Conservation (phyloP, 345 rosid genomes). For the Nephelium lappaceum region DNA sequence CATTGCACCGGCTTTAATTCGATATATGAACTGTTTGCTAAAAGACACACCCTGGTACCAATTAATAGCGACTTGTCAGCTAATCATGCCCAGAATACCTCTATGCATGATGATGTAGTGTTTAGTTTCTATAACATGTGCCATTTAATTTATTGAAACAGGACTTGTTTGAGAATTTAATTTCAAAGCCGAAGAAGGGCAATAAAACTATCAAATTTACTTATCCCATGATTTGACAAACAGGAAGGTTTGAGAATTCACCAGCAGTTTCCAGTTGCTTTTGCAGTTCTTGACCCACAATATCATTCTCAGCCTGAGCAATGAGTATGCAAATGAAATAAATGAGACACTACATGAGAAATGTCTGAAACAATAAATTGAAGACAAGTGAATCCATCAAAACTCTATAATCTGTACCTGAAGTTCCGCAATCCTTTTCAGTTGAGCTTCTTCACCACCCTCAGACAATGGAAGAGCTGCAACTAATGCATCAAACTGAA, state of each 20-base stretch:
- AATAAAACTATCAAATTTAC: not conserved
- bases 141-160: not conserved
- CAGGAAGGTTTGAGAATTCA: conserved; percentile 21
- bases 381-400: not conserved
- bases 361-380: not conserved
- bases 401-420: conserved; percentile 44
- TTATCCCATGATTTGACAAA: not conserved
- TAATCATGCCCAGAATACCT: not conserved
- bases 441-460: conserved; percentile 93
- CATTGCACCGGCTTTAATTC: too few relatives aligned
- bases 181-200: not conserved
- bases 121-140: not conserved
- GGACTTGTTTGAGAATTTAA: not conserved
- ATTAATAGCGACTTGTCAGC: not conserved
- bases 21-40: not conserved
- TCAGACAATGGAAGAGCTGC: conserved; percentile 87
- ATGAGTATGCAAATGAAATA: not conserved
- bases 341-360: not conserved
- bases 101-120: not conserved
- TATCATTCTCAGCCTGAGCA: conserved; percentile 77
- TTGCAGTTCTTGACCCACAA: conserved; percentile 84
- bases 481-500: conserved; percentile 87
- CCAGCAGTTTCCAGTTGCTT: conserved; percentile 95
- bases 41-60: not conserved
- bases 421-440: conserved; percentile 74